phyloP scores from a whole-genome alignment of 768 basidiomycete genomes.

The Tephrocybe sp. region DNA sequence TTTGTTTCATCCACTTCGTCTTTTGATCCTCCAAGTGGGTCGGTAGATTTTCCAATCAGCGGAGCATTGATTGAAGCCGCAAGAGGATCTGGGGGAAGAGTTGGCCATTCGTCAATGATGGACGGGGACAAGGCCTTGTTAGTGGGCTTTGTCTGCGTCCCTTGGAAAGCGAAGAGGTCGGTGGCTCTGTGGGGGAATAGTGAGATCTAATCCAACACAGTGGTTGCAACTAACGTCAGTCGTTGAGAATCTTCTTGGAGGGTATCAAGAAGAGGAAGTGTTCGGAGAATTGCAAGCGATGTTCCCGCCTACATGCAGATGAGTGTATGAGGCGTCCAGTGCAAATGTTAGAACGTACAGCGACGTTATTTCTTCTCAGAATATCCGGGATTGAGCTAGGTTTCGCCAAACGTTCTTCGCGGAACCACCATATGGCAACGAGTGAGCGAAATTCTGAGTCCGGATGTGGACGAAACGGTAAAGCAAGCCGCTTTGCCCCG shows the following conservation, averaged over 20 bases:
- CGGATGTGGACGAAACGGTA: constrained; percentile 34
- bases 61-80: constrained; percentile 62
- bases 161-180: constrained; percentile 82
- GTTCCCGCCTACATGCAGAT: constrained; percentile 65
- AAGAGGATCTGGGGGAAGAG: constrained; percentile 51
- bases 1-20: constrained; percentile 54
- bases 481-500: constrained; percentile 53
- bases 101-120: constrained; percentile 69
- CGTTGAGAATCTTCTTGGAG: constrained; percentile 67
- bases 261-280: constrained; percentile 70
- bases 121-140: constrained; percentile 51
- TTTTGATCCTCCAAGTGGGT: constrained; percentile 25
- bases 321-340: constrained; percentile 1
- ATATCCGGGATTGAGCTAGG: constrained; percentile 66
- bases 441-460: constrained; percentile 28
- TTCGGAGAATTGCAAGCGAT: constrained; percentile 67
- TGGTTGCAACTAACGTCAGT: constrained; percentile 52
- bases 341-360: constrained; percentile 42
- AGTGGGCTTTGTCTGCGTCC: constrained; percentile 51
- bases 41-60: constrained; percentile 30
- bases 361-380: constrained; percentile 63
- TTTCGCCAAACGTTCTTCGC: constrained; percentile 39
- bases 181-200: constrained; percentile 50
- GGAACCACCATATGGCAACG: constrained; percentile 75
- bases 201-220: constrained; percentile 16